Base-by-base conservation (phyloP, 2,329 filamentous ascomycete genomes). In the Penicillium sp. region DNA sequence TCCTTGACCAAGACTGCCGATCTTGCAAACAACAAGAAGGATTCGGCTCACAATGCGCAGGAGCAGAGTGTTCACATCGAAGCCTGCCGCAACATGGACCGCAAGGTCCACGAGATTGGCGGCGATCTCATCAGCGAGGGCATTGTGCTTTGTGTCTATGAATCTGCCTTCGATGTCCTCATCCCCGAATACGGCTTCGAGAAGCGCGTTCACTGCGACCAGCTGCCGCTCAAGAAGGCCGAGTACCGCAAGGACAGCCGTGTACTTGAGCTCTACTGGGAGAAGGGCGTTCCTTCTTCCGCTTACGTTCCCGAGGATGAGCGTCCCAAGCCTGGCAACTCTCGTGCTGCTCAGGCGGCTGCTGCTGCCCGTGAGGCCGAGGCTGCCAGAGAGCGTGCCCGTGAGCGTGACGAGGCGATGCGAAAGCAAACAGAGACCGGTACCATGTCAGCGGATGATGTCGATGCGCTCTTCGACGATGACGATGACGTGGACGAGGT, bases 21-120 rank as follows among this genome's bases (percentile, higher is more conserved):
- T 77, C 87, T 91, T 66, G 96, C 92, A 83, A 99, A 99, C 81
- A 96, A 91, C 72, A 99, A 98, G 87, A 99, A 98, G 77, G 95
- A 99, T 73, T 98, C 93, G 13, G 92, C 95, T 1, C 93, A 96
- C 78, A 95, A 92, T 70, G 95, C 95, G 14, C 95, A 99, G 75
- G 95, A 99, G 76, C 95, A 99, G 80, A 98, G 95, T 75, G 92
- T 99, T 50, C 95, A 99, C 78, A 97, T 99, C 62, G 95, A 98
- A 74, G 92, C 93, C 5, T 99, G 95, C 82, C 90, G 95, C 67
- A 88, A 87, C 68, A 97, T 99, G 91, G 93, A 98, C 78, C 92
- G 91, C 80, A 90, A 89, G 76, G 88, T 91, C 64, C 88, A 92
- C 72, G 91, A 96, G 67, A 85, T 87, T 66, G 92, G 93, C 62